Conservation (phyloP, 129 eudicot genomes). For the Smallanthus sonchifolius region DNA sequence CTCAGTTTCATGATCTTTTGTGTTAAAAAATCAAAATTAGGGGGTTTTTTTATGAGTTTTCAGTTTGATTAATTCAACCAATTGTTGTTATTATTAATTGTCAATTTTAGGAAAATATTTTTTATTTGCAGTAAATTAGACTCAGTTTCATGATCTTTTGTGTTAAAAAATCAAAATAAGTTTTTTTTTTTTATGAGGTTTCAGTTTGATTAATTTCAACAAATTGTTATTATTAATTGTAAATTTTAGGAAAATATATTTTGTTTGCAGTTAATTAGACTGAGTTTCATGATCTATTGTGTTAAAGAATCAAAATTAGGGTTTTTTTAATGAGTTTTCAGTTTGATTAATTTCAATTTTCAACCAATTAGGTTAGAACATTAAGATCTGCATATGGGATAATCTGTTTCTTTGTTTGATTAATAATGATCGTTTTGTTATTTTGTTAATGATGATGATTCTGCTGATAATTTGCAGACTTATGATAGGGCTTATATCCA, state of each 20-base stretch:
- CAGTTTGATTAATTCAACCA: neutral
- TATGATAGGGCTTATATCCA: constrained; percentile 83
- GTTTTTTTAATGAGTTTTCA: neutral
- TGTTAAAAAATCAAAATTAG: too few species aligned
- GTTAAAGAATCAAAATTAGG: too few species aligned
- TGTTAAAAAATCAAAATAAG: too few species aligned
- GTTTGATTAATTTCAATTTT: neutral
- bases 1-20: too few species aligned
- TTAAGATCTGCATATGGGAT: neutral
- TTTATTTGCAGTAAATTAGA: neutral
- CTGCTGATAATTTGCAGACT: constrained; percentile 53
- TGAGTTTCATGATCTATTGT: too few species aligned
- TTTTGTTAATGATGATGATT: neutral
- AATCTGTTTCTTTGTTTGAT: neutral
- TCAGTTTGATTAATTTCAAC: neutral
- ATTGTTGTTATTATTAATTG: neutral
- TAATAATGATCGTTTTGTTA: neutral
- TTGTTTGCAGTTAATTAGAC: neutral
- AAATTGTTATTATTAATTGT: neutral
- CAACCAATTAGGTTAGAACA: neutral
- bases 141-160: too few species aligned
- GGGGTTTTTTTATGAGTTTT: too few species aligned
- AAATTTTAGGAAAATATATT: neutral
- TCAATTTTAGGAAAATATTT: neutral
- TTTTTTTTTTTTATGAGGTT: too few species aligned